Conservation (phyloP, 2,329 filamentous ascomycete genomes). For the Arthrobotrys sphaeroides region DNA sequence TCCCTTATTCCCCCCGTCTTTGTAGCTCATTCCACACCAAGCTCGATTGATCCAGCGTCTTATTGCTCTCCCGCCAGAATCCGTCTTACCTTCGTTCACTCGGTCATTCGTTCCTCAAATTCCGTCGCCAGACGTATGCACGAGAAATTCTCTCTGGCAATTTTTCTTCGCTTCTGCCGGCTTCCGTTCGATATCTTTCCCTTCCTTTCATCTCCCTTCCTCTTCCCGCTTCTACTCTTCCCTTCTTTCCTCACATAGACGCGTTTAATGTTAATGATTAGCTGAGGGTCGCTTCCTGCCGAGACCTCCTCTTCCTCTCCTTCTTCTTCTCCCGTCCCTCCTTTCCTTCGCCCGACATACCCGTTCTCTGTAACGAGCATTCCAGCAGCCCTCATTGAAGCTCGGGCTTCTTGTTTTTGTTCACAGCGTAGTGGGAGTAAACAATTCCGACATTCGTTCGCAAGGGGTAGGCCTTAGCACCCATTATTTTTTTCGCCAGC, state of each 20-base stretch:
- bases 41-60: background rate
- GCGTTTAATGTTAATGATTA: conserved; percentile 51
- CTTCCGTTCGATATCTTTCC: background rate
- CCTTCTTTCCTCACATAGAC: conserved; percentile 23
- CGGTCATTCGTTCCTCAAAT: conserved; percentile 21
- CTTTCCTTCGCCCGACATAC: conserved; percentile 6
- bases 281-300: conserved; percentile 30
- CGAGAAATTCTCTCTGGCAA: background rate
- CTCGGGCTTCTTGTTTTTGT: background rate
- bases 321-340: background rate
- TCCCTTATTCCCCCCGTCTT: conserved; percentile 25
- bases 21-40: conserved; percentile 22
- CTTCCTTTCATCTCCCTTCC: background rate
- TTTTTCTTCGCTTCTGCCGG: background rate
- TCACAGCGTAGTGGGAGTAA: background rate
- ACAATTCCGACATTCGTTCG: conserved; percentile 20
- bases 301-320: background rate
- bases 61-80: background rate
- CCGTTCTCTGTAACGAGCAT: background rate
- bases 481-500: background rate
- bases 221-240: background rate
- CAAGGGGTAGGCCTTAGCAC: conserved; percentile 18
- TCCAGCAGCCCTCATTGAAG: conserved; percentile 4
- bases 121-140: background rate
- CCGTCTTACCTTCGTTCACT: background rate